Conservation (phyloP, 2,329 filamentous ascomycete species). For the Fusarium xyrophilum region DNA sequence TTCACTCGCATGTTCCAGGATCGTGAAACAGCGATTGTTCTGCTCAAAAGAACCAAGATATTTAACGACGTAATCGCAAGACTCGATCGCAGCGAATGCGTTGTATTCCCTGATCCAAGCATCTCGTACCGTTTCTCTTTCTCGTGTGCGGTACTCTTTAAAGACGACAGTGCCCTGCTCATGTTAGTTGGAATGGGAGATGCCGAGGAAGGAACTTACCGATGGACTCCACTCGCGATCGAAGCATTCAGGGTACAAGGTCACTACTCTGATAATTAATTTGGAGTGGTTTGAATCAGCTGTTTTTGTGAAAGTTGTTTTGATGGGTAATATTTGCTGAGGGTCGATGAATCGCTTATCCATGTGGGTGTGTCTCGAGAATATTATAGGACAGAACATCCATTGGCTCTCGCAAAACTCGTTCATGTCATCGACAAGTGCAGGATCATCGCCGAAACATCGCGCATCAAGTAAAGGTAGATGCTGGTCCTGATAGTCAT, state of each 20-base stretch:
- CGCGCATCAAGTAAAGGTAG: slow-evolving; percentile 5
- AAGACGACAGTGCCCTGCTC: slow-evolving; percentile 10
- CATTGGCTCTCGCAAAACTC: slow-evolving; percentile 12
- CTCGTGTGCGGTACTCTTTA: slow-evolving; percentile 12
- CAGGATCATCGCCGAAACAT: neutral
- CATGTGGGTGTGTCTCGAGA: neutral
- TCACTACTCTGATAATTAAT: neutral
- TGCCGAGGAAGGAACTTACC: neutral
- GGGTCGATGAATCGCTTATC: neutral
- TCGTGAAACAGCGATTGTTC: neutral
- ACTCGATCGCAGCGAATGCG: slow-evolving; percentile 2
- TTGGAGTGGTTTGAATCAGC: neutral
- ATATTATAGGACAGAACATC: slow-evolving; percentile 16
- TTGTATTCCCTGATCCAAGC: slow-evolving; percentile 12
- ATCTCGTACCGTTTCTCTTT: neutral
- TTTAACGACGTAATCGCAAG: slow-evolving; percentile 4
- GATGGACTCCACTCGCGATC: neutral
- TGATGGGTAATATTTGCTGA: slow-evolving; percentile 21
- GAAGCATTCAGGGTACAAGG: slow-evolving; percentile 1
- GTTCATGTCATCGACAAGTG: neutral
- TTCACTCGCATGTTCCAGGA: slow-evolving; percentile 11
- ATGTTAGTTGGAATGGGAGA: neutral
- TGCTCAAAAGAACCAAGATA: slow-evolving; percentile 27
- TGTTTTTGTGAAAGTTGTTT: neutral
- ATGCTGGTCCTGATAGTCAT: neutral